Percentiles rank a stretch among this genome's conserved stretches.
These are phyloP conservation scores for Epicoccum sorghinum DNA, from an alignment of 2,329 filamentous ascomycete species.

Conservation along the genomic window DNA sequence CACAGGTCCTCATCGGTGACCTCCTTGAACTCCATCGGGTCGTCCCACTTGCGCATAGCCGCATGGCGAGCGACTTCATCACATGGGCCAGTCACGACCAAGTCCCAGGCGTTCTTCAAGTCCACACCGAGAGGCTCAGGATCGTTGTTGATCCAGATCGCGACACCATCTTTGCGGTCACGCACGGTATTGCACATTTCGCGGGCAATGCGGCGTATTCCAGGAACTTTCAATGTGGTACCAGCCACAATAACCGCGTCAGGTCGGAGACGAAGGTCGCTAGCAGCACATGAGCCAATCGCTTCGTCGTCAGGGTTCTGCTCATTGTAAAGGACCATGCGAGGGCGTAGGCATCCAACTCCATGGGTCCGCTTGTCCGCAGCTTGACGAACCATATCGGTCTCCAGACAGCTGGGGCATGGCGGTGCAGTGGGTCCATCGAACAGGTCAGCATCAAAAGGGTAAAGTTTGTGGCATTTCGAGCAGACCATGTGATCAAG, in stretches of 20 bases:
- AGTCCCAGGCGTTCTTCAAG: constrained; percentile 90
- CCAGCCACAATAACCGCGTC: constrained; percentile 95
- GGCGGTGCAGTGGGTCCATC: constrained; percentile 81
- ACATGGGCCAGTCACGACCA: constrained; percentile 84
- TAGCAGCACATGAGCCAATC: constrained; percentile 86
- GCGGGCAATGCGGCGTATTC: constrained; percentile 84
- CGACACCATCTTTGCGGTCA: constrained; percentile 79
- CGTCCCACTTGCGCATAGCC: constrained; percentile 65
- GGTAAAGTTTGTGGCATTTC: constrained; percentile 79
- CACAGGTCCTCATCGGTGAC: constrained; percentile 44
- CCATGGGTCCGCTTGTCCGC: constrained; percentile 92
- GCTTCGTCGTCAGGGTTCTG: constrained; percentile 95
- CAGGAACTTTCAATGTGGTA: constrained; percentile 93
- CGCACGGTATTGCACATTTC: constrained; percentile 91
- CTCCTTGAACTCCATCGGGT: constrained; percentile 46
- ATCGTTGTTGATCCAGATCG: constrained; percentile 94
- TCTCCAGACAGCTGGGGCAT: constrained; percentile 75
- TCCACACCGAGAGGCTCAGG: constrained; percentile 81
- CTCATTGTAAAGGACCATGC: constrained; percentile 97
- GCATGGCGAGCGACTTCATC: constrained; percentile 83
- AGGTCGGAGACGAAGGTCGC: constrained; percentile 83
- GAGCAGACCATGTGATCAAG: constrained; percentile 96
- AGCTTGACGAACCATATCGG: constrained; percentile 76
- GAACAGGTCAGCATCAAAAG: constrained; percentile 81
- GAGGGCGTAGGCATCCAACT: constrained; percentile 84